Base-by-base conservation (phyloP, 1,139 yeast species). In the Suhomyces bribrorum region DNA sequence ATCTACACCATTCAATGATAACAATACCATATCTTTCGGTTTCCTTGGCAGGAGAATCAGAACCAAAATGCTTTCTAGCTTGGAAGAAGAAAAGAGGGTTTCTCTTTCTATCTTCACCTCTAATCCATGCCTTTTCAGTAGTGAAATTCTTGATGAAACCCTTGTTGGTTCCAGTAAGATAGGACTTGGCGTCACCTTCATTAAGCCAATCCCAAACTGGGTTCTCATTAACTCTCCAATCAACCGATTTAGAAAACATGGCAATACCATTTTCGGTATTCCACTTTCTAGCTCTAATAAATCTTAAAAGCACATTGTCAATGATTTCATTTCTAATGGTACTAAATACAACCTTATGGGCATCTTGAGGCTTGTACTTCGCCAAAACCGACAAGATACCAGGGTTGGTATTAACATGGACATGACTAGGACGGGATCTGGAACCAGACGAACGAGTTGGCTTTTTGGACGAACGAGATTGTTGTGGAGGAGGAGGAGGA, bases 271-370 rank as follows among this genome's bases (percentile, higher is more conserved):
- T 59, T 18, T 61, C 61, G 15, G 62, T 46, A 29, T 65, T 59
- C 56, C 65, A 66, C 47, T 70, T 70, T 52, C 77, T 69, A 25
- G 77, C 77, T 41, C 76, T 58, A 23, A 70, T 53, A 34, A 64
- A 72, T 40, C 67, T 57, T 44, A 68, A 61, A 4, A 65, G 20
- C 36, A 55, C 54, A 44, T 68, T 67, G 46, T 72, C 77, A 15
- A 59, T 40, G 34, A 64, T 56, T 46, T 69, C 73, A 34, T 64
- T 61, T 49, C 69, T 60, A 23, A 46, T 24, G 13, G 52, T 46
- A 5, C 37, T 37, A 38, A 51, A 39, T 12, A 66, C 40, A 1
- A 61, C 56, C 11, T 45, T 43, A 42, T 68, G 75, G 11, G 63
- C 30, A 7, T 57, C 58, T 7, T 49, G 45, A 5, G 59, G 52